Evolutionary conservation across 257 asterid genomes (phyloP).

Genomic region (Solanum piurae): DNA sequence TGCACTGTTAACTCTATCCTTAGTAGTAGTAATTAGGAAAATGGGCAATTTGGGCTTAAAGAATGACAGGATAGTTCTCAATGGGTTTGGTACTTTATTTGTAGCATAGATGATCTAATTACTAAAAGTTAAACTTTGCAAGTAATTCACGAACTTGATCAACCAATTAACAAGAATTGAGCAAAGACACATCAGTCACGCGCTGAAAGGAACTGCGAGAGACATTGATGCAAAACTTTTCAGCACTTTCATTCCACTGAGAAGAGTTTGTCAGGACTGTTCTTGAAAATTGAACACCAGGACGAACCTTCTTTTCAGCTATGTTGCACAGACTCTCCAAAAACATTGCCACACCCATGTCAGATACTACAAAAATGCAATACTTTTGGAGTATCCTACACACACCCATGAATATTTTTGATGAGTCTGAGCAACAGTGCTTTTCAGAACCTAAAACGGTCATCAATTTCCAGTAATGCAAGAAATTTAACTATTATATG

Average conservation of each 20-base stretch:
- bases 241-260: not conserved
- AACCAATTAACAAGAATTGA: not conserved
- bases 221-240: not conserved
- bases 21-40: not conserved
- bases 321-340: not conserved
- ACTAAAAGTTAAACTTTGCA: not conserved
- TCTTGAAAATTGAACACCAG: not conserved
- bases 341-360: not conserved
- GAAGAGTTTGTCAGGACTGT: not conserved
- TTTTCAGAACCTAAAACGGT: not conserved
- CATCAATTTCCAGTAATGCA: not conserved
- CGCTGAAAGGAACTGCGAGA: not conserved
- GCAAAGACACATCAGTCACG: not conserved
- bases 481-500: not conserved
- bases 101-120: not conserved
- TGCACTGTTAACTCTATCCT: not conserved
- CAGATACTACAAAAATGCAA: not conserved
- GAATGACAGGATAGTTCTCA: not conserved
- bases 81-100: not conserved
- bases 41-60: not conserved
- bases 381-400: not conserved
- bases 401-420: not conserved
- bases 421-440: not conserved
- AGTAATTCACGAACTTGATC: not conserved
- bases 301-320: not conserved